Percentiles rank a stretch among this genome's conserved stretches.
Conservation (phyloP, 306 rosid species). For the Dryas alaskensis region DNA sequence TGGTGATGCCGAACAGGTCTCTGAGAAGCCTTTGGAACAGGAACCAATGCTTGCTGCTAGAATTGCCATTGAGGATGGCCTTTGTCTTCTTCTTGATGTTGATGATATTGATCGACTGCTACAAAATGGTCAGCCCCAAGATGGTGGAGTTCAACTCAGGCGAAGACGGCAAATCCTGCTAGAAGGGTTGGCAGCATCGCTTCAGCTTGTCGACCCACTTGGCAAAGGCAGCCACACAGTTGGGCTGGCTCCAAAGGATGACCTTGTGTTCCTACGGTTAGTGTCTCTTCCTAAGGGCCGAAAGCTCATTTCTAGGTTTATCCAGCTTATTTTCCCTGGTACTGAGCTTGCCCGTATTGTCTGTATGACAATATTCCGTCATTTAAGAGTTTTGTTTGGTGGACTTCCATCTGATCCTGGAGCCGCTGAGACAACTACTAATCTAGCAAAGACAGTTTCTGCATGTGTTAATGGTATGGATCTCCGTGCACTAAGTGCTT, state of each 20-base stretch:
- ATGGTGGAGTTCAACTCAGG: constrained; percentile 70
- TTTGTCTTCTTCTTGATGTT: constrained; percentile 90
- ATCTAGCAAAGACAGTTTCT: constrained; percentile 81
- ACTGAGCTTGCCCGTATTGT: constrained; percentile 80
- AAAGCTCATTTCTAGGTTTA: constrained; percentile 68
- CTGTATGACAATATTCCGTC: constrained; percentile 95
- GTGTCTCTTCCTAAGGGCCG: constrained; percentile 87
- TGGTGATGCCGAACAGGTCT: constrained; percentile 52
- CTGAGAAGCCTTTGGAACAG: constrained; percentile 91
- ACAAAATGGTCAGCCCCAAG: constrained; percentile 78
- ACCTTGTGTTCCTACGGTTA: constrained; percentile 77
- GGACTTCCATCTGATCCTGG: constrained; percentile 68
- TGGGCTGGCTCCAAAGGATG: constrained; percentile 81
- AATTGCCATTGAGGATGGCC: constrained; percentile 86
- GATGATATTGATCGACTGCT: constrained; percentile 95
- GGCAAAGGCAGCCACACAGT: constrained; percentile 57
- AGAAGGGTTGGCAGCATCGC: constrained; percentile 79
- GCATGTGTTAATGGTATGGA: constrained; percentile 68
- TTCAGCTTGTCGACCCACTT: constrained; percentile 90
- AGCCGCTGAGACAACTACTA: constrained; percentile 57
- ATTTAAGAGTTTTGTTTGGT: constrained; percentile 80
- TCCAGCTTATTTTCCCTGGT: constrained; percentile 66
- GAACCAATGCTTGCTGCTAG: constrained; percentile 98
- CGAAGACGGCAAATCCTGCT: constrained; percentile 66
- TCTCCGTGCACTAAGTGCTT: constrained; percentile 85